These are phyloP conservation scores for Kuraishia ogatae DNA, from an alignment of 805 yeast species.

Conservation along the genomic window DNA sequence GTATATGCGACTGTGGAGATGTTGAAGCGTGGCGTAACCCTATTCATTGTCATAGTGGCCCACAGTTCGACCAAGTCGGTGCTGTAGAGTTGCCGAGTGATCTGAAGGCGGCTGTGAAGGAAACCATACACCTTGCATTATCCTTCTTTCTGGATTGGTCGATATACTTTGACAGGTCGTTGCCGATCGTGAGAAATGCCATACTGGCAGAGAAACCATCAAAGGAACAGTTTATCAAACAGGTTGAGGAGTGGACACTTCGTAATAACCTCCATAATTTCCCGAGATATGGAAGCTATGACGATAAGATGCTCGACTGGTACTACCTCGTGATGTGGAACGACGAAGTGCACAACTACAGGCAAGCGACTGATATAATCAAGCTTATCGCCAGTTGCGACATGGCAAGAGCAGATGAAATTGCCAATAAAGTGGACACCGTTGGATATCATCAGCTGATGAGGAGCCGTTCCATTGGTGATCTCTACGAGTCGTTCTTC, in stretches of 20 bases:
- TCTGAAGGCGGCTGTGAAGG: slow-evolving; percentile 13
- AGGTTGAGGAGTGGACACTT: background rate
- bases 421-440: slow-evolving; percentile 38
- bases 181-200: slow-evolving; percentile 26
- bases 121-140: slow-evolving; percentile 25
- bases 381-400: slow-evolving; percentile 3
- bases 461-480: slow-evolving; percentile 18
- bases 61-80: slow-evolving; percentile 4
- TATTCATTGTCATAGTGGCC: slow-evolving; percentile 40
- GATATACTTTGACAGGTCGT: slow-evolving; percentile 26
- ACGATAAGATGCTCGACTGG: background rate
- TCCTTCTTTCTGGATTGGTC: slow-evolving; percentile 35
- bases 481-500: slow-evolving; percentile 24
- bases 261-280: slow-evolving; percentile 6
- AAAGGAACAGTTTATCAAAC: slow-evolving; percentile 3
- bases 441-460: slow-evolving; percentile 41
- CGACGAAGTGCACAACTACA: slow-evolving; percentile 62
- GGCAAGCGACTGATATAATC: slow-evolving; percentile 15
- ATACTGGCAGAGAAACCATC: background rate
- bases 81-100: slow-evolving; percentile 4
- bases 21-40: slow-evolving; percentile 48
- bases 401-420: slow-evolving; percentile 18
- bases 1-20: slow-evolving; percentile 73
- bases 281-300: slow-evolving; percentile 10
- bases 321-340: slow-evolving; percentile 63